Conservation (phyloP, 2,329 filamentous ascomycete species). For the Zelopaecilomyces penicillatus region DNA sequence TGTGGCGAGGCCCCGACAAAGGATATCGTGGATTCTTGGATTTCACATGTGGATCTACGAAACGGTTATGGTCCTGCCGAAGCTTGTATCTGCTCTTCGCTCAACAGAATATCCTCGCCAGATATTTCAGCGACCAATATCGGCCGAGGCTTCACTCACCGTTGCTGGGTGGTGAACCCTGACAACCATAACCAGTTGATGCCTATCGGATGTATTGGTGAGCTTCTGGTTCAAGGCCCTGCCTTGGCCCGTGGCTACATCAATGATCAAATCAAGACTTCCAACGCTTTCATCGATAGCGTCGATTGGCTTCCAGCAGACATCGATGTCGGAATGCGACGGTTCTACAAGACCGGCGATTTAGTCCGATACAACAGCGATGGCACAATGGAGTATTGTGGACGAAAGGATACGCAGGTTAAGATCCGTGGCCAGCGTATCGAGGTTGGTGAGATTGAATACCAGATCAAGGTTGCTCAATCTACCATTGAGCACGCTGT, state of each 20-base stretch:
- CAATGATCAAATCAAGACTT: slow-evolving; percentile 12
- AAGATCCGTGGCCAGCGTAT: slow-evolving; percentile 8
- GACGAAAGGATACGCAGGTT: slow-evolving; percentile 6
- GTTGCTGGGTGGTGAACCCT: slow-evolving; percentile 13
- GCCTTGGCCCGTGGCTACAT: slow-evolving; percentile 15
- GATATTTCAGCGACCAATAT: neutral
- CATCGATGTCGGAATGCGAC: slow-evolving; percentile 1
- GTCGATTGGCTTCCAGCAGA: slow-evolving; percentile 1
- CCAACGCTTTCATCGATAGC: slow-evolving; percentile 9
- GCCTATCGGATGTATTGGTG: slow-evolving; percentile 15
- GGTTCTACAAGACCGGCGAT: slow-evolving; percentile 8
- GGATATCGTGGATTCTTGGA: slow-evolving; percentile 13
- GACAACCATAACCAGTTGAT: slow-evolving; percentile 12
- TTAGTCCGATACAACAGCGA: slow-evolving; percentile 4
- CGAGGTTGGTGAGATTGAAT: slow-evolving; percentile 6
- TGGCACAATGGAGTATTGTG: slow-evolving; percentile 1
- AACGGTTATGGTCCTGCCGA: slow-evolving; percentile 16
- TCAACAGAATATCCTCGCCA: neutral
- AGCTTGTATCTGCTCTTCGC: neutral
- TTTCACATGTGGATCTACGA: neutral
- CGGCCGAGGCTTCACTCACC: slow-evolving; percentile 5
- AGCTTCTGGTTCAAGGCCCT: slow-evolving; percentile 14
- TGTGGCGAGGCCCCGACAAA: slow-evolving; percentile 22
- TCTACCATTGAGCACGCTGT: neutral
- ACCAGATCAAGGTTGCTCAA: neutral